phyloP scores from a whole-genome alignment of 2,329 filamentous ascomycete species.

The Cercospora zeina region DNA sequence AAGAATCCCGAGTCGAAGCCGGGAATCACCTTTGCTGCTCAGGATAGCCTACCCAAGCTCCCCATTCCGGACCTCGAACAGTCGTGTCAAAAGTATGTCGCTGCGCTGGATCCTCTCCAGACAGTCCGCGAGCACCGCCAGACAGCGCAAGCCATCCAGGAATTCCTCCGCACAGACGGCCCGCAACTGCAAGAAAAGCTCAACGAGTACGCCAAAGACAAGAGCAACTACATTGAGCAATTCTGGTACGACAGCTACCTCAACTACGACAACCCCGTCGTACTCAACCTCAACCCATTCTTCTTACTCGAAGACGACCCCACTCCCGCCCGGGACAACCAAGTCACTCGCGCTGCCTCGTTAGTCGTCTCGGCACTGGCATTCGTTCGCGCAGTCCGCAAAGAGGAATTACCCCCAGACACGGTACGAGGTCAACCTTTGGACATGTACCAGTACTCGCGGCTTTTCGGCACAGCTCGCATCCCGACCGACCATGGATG shows the following conservation, averaged over 20 bases:
- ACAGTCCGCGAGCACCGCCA: constrained; percentile 77
- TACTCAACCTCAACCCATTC: constrained; percentile 96
- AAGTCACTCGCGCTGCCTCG: constrained; percentile 91
- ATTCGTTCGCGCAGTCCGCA: constrained; percentile 88
- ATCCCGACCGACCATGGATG: constrained; percentile 94
- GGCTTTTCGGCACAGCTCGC: constrained; percentile 89
- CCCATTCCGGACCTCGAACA: constrained; percentile 85
- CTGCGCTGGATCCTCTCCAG: constrained; percentile 78
- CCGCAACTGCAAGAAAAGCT: constrained; percentile 83
- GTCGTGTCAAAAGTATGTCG: constrained; percentile 76
- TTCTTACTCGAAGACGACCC: constrained; percentile 97
- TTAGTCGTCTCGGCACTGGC: constrained; percentile 85
- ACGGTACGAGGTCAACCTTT: constrained; percentile 78
- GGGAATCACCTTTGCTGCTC: constrained; percentile 83
- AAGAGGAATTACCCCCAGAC: constrained; percentile 89
- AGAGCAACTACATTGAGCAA: constrained; percentile 96
- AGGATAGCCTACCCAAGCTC: constrained; percentile 85
- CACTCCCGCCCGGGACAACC: constrained; percentile 92
- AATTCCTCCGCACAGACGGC: constrained; percentile 80
- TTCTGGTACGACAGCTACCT: constrained; percentile 99
- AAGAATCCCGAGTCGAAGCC: constrained; percentile 61
- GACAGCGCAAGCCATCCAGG: constrained; percentile 73
- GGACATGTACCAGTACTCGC: constrained; percentile 98
- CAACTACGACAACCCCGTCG: constrained; percentile 96
- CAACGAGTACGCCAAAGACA: constrained; percentile 84